Evolutionary conservation across 768 basidiomycete genomes (phyloP), one percentile per base, ranked within the genome.

Genomic region (Dioszegia crocea): DNA sequence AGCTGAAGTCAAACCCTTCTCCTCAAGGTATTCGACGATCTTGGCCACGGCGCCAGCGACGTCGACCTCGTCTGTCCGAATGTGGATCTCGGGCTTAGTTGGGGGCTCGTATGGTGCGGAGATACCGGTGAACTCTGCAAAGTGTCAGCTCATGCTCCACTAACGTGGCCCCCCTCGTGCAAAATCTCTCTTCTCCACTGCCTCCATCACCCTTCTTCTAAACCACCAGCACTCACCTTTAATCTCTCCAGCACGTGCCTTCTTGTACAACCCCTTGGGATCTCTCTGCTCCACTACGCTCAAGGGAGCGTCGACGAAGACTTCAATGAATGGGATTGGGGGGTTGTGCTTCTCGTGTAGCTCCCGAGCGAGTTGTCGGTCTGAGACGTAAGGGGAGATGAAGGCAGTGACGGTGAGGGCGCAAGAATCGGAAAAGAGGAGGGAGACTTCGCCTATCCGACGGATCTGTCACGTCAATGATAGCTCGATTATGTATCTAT

Each of bases 221-320:
- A 6, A 8, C 23, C 19, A 5, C 30, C 29, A 23, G 16, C 4
- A 63, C 80, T 52, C 57, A 91, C 94, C 91, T 84, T 90, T 91
- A 71, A 99, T 97, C 79, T 92, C 88, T 12, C 96, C 96, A 0
- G 88, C 86, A 61, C 96, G 81, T 6, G 96, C 96, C 77, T 91
- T 96, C 80, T 89, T 93, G 81, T 99, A 99, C 60, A 99, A 79
- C 0, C 96, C 94, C 78, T 99, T 99, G 1, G 96, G 96, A 76
- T 99, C 96, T 56, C 96, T 85, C 72, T 84, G 80, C 78, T 99
- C 96, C 23, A 89, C 91, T 9, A 93, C 85, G 44, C 81, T 76
- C 47, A 99, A 82, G 5, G 94, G 91, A 0, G 91, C 94, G 78
- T 98, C 94, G 46, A 98, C 82, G 70, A 86, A 99, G 38, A 98